Conservation (phyloP, 164 flowering plant species). For the Saururus chinensis region DNA sequence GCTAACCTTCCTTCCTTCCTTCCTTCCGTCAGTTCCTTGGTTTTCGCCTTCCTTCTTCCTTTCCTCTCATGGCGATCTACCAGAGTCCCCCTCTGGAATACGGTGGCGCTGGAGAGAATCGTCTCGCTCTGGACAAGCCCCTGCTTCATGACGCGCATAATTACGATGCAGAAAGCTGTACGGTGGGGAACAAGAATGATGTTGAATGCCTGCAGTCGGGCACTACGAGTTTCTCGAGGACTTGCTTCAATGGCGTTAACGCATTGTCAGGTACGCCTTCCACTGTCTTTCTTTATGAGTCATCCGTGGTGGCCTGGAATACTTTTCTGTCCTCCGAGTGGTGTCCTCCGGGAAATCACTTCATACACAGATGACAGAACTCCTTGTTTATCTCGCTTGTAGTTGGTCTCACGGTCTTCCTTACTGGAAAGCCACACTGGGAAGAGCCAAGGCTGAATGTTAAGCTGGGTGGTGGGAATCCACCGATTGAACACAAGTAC, state of each 20-base stretch:
- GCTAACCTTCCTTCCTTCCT: too few relatives aligned
- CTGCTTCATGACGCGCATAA: background rate
- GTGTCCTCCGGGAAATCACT: too few relatives aligned
- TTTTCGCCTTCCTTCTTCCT: too few relatives aligned
- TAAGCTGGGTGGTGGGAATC: too few relatives aligned
- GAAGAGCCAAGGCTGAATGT: too few relatives aligned
- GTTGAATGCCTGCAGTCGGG: background rate
- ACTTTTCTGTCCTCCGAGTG: background rate
- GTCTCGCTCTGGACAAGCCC: background rate
- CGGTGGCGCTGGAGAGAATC: background rate
- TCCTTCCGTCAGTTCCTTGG: too few relatives aligned
- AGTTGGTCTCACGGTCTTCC: too few relatives aligned
- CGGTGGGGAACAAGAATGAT: background rate
- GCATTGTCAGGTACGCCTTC: background rate
- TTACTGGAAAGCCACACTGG: too few relatives aligned
- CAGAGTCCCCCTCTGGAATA: background rate
- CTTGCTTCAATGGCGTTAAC: constrained; percentile 4
- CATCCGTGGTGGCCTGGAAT: background rate
- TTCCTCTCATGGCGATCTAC: background rate
- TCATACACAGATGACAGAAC: too few relatives aligned
- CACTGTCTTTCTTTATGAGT: background rate
- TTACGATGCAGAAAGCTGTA: background rate
- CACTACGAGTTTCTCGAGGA: background rate
- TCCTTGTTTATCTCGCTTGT: too few relatives aligned
- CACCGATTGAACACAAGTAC: too few relatives aligned